Evolutionary conservation across 192 early-diverging fungal genomes (phyloP), one percentile per base, ranked within the genome.

Genomic region (Martensiomyces pterosporus): DNA sequence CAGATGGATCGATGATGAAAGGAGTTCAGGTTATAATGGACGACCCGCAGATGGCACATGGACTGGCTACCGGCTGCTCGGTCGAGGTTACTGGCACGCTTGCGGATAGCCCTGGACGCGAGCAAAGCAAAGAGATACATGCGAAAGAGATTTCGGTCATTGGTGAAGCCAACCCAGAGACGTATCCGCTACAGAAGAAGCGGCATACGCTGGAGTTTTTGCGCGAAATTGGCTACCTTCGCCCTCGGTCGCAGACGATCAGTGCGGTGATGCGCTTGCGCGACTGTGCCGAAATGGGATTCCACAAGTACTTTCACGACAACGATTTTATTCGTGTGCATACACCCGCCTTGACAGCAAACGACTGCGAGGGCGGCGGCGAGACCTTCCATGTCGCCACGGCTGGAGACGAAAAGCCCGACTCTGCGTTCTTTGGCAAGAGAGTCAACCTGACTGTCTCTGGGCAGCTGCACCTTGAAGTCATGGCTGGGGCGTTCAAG

Each of bases 301-400:
- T 94, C 46, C 85, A 89, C 54, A 63, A 68, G 40, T 91, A 88
- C 49, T 88, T 94, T 32, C 50, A 57, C 43, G 71, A 78, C 18
- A 71, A 87, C 59, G 82, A 89, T 35, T 92, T 91, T 55, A 51
- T 85, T 6, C 82, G 84, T 24, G 60, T 89, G 26, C 83, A 90
- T 43, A 92, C 92, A 6, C 92, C 92, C 1, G 73, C 89, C 3
- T 39, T 94, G 54, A 94, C 92, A 9, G 74, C 84, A 5, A 82
- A 85, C 49, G 92, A 94, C 55, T 94, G 90, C 70, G 92, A 94
- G 49, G 92, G 90, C 23, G 92, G 85, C 10, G 90, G 92, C 7
- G 88, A 94, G 59, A 84, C 84, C 2, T 94, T 94, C 55, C 69
- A 78, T 14, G 55, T 55, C 1, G 35, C 38, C 14, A 68, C 58